phyloP scores from a whole-genome alignment of 495 filamentous ascomycete species.

The Penicillium psychrofluorescens region DNA sequence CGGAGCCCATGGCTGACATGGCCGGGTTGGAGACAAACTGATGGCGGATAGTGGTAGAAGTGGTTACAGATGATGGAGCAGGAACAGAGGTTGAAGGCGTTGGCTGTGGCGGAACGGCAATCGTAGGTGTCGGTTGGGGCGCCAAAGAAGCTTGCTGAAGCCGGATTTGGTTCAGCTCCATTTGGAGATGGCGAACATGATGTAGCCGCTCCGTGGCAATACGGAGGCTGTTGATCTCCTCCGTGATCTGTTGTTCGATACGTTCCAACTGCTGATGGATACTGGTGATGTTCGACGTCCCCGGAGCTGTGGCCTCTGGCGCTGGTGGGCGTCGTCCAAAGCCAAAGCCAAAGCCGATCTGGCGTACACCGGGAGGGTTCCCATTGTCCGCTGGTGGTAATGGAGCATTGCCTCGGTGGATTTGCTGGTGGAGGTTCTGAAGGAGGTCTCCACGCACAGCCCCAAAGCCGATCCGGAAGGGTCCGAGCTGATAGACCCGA shows the following conservation, averaged over 20 bases:
- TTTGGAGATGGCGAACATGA: conserved; percentile 48
- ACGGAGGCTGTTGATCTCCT: conserved; percentile 52
- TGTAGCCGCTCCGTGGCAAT: conserved; percentile 50
- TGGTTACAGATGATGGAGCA: conserved; percentile 11
- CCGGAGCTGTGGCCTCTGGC: conserved; percentile 4
- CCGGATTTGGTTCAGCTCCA: conserved; percentile 57
- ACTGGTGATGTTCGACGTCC: conserved; percentile 8
- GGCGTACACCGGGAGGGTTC: conserved; percentile 25
- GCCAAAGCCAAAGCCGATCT: conserved; percentile 38
- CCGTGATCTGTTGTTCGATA: conserved; percentile 58
- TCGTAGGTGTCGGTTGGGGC: not conserved
- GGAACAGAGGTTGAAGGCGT: conserved; percentile 8
- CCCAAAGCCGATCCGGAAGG: conserved; percentile 52
- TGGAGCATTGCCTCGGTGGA: conserved; percentile 33
- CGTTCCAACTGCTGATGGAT: conserved; percentile 53
- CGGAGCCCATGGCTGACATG: conserved; percentile 46
- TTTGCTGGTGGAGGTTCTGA: conserved; percentile 44
- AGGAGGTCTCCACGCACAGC: conserved; percentile 47
- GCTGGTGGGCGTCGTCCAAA: conserved; percentile 24
- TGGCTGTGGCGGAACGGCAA: too few relatives aligned
- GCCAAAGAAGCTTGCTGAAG: conserved; percentile 25
- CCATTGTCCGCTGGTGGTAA: conserved; percentile 25
- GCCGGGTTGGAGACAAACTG: conserved; percentile 27
- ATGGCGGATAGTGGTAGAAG: conserved; percentile 14
- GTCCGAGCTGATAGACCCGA: conserved; percentile 48